These are phyloP conservation scores for Mycena epipterygia DNA, from an alignment of 768 basidiomycete genomes.

Conservation along the genomic window DNA sequence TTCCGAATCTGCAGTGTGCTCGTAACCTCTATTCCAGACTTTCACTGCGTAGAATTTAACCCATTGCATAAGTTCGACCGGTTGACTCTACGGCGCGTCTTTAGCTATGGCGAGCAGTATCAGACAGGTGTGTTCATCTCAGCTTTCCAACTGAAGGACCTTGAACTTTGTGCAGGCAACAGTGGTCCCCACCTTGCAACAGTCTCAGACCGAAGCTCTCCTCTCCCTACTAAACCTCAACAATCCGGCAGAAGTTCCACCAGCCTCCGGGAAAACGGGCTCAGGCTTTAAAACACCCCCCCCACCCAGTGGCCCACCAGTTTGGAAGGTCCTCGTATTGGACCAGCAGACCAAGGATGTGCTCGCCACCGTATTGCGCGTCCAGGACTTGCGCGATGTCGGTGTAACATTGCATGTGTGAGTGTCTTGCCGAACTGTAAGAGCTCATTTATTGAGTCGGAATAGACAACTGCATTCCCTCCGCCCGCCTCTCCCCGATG, in stretches of 20 bases:
- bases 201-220: slow-evolving; percentile 89
- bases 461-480: slow-evolving; percentile 90
- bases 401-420: slow-evolving; percentile 99
- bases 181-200: slow-evolving; percentile 78
- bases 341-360: slow-evolving; percentile 98
- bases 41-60: too few relatives aligned
- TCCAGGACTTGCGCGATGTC: slow-evolving; percentile 96
- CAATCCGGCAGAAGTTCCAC: slow-evolving; percentile 61
- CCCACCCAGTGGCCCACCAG: slow-evolving; percentile 74
- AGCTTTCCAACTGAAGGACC: neutral
- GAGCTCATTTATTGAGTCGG: slow-evolving; percentile 15
- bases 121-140: slow-evolving; percentile 22
- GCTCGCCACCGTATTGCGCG: slow-evolving; percentile 93
- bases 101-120: slow-evolving; percentile 34
- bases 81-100: slow-evolving; percentile 5
- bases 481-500: slow-evolving; percentile 92
- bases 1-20: too few relatives aligned
- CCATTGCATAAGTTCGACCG: too few relatives aligned
- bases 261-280: slow-evolving; percentile 54
- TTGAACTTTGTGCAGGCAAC: slow-evolving; percentile 46
- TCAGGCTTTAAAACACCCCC: slow-evolving; percentile 65
- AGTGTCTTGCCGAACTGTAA: slow-evolving; percentile 46
- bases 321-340: slow-evolving; percentile 97
- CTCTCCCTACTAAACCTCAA: slow-evolving; percentile 91
- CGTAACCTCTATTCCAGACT: too few relatives aligned